Evolutionary conservation across 441 rosid genomes (phyloP), one percentile per base, ranked within the genome.

Genomic region (Corymbia citriodora): DNA sequence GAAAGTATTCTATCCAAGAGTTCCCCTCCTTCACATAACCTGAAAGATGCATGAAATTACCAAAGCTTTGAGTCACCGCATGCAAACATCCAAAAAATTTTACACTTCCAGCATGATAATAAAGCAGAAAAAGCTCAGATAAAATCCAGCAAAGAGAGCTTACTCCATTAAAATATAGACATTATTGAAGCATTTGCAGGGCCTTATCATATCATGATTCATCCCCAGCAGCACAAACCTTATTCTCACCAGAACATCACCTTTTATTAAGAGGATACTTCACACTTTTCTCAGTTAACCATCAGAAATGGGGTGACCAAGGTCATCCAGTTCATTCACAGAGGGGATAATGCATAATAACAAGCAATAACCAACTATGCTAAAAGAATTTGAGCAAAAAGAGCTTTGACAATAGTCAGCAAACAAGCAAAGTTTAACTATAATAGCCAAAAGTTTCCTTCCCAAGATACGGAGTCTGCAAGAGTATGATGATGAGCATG

Each of bases 121-220:
- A 54, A 54, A 18, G 70, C 33, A 87, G 88, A 87, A 85, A 48
- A 36, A 23, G 31, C 50, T 54, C 48, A 87, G 45, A 48, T 87
- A 25, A 87, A 87, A 50, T 54, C 50, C 65, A 74, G 50, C 52
- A 74, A 21, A 74, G 50, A 74, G 48, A 50, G 49, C 99, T 96
- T 96, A 98, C 99, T 98, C 99, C 99, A 97, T 98, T 63, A 97
- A 99, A 88, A 98, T 94, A 86, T 45, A 79, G 12, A 45, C 23
- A 79, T 45, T 45, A 18, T 45, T 45, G 53, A 79, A 79, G 85
- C 85, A 45, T 52, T 52, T 45, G 85, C 52, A 45, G n/a, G 85
- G 85, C 83, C 83, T 74, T 74, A 74, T 40, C n/a, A 74, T 74
- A 74, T 74, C 52, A 79, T 45, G 52, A 79, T 23, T 79, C 85